These are phyloP conservation scores for Zopfia rhizophila DNA, from an alignment of 2,329 filamentous ascomycete species.

Conservation along the genomic window DNA sequence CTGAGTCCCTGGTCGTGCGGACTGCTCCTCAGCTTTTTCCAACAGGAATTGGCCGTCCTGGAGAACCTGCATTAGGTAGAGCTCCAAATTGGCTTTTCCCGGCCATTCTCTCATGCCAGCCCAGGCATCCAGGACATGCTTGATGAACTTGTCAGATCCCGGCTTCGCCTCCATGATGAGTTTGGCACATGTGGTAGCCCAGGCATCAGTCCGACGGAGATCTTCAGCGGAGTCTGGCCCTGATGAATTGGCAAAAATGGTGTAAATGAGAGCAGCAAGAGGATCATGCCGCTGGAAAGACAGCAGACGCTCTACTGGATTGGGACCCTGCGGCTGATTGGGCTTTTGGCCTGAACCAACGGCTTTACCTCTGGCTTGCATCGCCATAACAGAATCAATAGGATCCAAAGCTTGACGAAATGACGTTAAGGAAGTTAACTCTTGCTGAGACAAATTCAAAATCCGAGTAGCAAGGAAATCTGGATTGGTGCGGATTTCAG, in stretches of 20 bases:
- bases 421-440: constrained; percentile 80
- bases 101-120: constrained; percentile 88
- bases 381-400: constrained; percentile 83
- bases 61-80: constrained; percentile 93
- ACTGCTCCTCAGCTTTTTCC: constrained; percentile 83
- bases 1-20: constrained; percentile 73
- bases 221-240: constrained; percentile 85
- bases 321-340: constrained; percentile 63
- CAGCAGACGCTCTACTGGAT: constrained; percentile 82
- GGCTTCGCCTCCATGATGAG: constrained; percentile 81
- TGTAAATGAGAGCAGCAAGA: constrained; percentile 84
- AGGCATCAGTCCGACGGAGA: constrained; percentile 80
- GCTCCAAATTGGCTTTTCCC: constrained; percentile 87
- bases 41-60: constrained; percentile 92
- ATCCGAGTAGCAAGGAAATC: constrained; percentile 88
- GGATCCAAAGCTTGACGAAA: constrained; percentile 83
- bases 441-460: constrained; percentile 76
- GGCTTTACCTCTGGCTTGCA: constrained; percentile 65
- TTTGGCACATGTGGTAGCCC: constrained; percentile 87
- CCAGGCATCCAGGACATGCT: constrained; percentile 88
- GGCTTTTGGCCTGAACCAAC: constrained; percentile 59
- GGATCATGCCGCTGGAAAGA: constrained; percentile 91
- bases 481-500: constrained; percentile 83
- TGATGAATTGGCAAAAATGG: constrained; percentile 87
- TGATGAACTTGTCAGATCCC: constrained; percentile 81